These are phyloP conservation scores for Cladophialophora yegresii DNA, from an alignment of 2,329 filamentous ascomycete genomes.

Conservation along the genomic window DNA sequence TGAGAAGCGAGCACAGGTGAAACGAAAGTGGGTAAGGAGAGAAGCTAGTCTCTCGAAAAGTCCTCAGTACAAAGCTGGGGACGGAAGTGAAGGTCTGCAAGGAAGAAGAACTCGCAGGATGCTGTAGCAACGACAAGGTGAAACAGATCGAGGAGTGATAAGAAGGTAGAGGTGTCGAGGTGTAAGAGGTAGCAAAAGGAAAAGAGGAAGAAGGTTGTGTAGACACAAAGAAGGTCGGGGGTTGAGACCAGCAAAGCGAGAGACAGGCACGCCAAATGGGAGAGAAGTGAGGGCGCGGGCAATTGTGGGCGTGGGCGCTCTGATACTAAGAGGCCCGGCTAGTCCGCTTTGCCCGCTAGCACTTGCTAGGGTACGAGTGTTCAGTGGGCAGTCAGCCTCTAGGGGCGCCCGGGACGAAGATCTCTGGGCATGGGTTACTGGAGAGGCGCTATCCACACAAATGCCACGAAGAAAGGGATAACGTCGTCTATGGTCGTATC, in stretches of 20 bases:
- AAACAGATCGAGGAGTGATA: slow-evolving; percentile 27
- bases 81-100: slow-evolving; percentile 32
- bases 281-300: slow-evolving; percentile 15
- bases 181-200: slow-evolving; percentile 18
- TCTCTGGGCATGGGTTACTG: slow-evolving; percentile 16
- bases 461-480: slow-evolving; percentile 6
- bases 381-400: slow-evolving; percentile 10
- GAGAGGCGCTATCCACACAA: slow-evolving; percentile 1
- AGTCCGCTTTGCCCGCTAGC: slow-evolving; percentile 12
- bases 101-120: slow-evolving; percentile 22
- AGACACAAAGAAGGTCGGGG: slow-evolving; percentile 18
- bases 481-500: not conserved
- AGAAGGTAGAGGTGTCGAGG: slow-evolving; percentile 4
- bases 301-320: slow-evolving; percentile 15
- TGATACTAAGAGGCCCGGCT: slow-evolving; percentile 15
- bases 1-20: slow-evolving; percentile 35
- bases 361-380: slow-evolving; percentile 4
- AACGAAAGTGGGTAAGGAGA: slow-evolving; percentile 38
- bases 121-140: slow-evolving; percentile 32
- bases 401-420: slow-evolving; percentile 9
- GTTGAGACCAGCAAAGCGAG: slow-evolving; percentile 25
- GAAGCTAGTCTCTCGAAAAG: slow-evolving; percentile 37
- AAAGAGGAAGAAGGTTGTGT: slow-evolving; percentile 19
- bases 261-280: slow-evolving; percentile 24
- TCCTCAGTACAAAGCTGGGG: slow-evolving; percentile 29